Base-by-base conservation (phyloP, 2,329 filamentous ascomycete species). In the Aspergillus thermomutatus region DNA sequence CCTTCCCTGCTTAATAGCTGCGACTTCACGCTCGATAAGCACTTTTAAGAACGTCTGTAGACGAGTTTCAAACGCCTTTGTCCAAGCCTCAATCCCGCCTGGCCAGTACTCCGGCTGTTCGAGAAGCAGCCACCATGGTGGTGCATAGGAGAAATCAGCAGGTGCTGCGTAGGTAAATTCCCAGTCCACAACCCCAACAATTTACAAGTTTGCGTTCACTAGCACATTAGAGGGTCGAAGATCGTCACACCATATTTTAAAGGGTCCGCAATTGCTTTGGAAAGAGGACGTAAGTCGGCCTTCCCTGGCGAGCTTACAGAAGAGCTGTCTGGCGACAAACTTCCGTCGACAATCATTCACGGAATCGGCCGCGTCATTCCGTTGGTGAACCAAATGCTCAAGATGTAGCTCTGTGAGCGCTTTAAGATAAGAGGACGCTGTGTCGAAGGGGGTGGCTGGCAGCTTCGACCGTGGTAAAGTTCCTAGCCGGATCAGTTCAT, bases 321-420 rank as follows among this genome's bases (percentile, higher is more conserved):
- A 67, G 1, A 64, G 55, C 25, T 48, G 55, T 56, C 66, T 37
- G 6, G 61, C 64, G 23, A 66, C 47, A 48, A 59, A 65, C 28
- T 66, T 66, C 6, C 58, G 52, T 14, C 58, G 53, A 48, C 64
- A 69, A 48, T 69, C 65, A 14, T 61, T 58, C 6, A 49, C 61
- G 7, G 66, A 68, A 2, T 67, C 54, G 11, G 75, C 66, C n/a
- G 72, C 69, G 56, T 77, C 69, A 57, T 79, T 77, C 25, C 67
- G 69, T 58, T 79, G 76, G 14, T 69, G 67, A 11, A 55, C 52
- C 9, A 78, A 56, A 48, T 79, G 75, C 27, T 67, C 66, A 3
- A 81, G 63, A 50, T 81, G 74, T 61, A 78, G 71, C 8, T 79
- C 70, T 7, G 77, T 74, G 8, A 80, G 64, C 0, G 67, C 68